Conservation (phyloP, 2,329 filamentous ascomycete genomes). For the Fusarium continuum region DNA sequence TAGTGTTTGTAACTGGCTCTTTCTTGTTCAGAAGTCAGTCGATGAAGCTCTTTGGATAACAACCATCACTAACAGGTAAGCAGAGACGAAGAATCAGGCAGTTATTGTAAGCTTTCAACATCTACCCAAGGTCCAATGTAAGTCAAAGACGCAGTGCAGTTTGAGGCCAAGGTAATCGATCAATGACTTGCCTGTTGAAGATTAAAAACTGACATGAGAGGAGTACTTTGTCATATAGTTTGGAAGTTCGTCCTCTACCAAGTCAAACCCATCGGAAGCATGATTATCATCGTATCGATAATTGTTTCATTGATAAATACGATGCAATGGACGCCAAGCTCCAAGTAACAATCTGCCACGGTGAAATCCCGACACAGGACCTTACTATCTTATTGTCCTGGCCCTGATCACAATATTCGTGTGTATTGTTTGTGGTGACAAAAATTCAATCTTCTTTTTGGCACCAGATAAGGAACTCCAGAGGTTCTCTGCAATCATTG, state of each 20-base stretch:
- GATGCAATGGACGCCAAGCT: conserved; percentile 68
- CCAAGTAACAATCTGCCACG: too few species aligned
- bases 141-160: too few species aligned
- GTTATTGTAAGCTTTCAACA: conserved; percentile 70
- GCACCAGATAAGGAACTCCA: too few species aligned
- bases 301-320: conserved; percentile 73
- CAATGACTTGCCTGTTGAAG: conserved; percentile 58
- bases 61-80: conserved; percentile 73
- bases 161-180: too few species aligned
- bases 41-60: conserved; percentile 72
- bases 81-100: conserved; percentile 71
- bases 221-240: conserved; percentile 72
- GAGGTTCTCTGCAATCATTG: too few species aligned
- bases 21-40: too few species aligned
- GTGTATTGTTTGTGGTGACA: conserved; percentile 70
- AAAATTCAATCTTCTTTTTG: too few species aligned
- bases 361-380: conserved; percentile 66
- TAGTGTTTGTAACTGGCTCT: too few species aligned
- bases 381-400: too few species aligned
- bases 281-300: conserved; percentile 71
- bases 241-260: conserved; percentile 67
- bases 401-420: too few species aligned
- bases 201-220: conserved; percentile 62
- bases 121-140: conserved; percentile 50
- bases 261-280: conserved; percentile 67